Evolutionary conservation across 495 filamentous ascomycete genomes (phyloP).

Genomic region (Letharia columbiana): DNA sequence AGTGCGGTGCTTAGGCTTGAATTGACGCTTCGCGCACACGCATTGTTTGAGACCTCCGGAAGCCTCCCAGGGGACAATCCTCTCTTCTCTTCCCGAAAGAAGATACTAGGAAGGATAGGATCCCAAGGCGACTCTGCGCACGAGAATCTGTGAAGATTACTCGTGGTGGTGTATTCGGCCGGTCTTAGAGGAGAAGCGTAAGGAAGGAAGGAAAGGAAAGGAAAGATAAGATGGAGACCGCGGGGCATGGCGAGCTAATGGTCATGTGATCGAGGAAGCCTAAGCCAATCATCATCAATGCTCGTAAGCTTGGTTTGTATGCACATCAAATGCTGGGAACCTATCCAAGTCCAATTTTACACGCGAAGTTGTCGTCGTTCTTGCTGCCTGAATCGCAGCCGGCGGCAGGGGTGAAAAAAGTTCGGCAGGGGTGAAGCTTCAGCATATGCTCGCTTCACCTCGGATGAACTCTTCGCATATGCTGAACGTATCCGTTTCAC

Average conservation of each 20-base stretch:
- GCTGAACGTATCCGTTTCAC: too few relatives aligned
- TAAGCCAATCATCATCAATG: not conserved
- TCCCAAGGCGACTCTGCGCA: constrained; percentile 28
- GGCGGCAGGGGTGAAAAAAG: too few relatives aligned
- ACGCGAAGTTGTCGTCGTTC: not conserved
- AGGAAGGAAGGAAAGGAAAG: constrained; percentile 10
- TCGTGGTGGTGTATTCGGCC: constrained; percentile 26
- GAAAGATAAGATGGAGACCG: too few relatives aligned
- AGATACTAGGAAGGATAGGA: constrained; percentile 23
- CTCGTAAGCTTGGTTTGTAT: too few relatives aligned
- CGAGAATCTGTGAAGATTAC: constrained; percentile 25
- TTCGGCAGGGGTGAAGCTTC: too few relatives aligned
- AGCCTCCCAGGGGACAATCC: constrained; percentile 24
- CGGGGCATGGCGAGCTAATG: not conserved
- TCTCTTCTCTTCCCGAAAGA: constrained; percentile 22
- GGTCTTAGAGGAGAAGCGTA: constrained; percentile 25
- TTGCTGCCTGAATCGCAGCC: not conserved
- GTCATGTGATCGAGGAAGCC: not conserved
- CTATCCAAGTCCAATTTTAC: not conserved
- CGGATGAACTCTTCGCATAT: too few relatives aligned
- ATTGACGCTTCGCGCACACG: constrained; percentile 27
- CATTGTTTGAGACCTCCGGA: constrained; percentile 26
- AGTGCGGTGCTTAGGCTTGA: constrained; percentile 15
- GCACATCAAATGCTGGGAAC: not conserved
- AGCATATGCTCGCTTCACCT: too few relatives aligned